Evolutionary conservation across 2,329 filamentous ascomycete species (phyloP).

Genomic region (Trichoderma oligosporum): DNA sequence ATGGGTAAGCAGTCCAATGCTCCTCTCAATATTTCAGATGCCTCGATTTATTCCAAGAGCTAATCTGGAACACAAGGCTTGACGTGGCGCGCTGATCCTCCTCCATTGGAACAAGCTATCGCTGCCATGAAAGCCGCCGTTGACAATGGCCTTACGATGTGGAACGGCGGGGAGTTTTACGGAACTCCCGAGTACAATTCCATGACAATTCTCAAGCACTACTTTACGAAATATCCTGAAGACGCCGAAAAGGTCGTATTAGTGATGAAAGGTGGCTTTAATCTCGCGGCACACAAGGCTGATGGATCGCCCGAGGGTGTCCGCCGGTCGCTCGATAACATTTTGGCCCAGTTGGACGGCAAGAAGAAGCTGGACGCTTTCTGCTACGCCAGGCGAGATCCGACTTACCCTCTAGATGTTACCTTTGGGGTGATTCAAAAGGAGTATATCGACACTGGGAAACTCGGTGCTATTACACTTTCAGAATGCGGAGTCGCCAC

Average conservation of each 20-base stretch:
- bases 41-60: neutral
- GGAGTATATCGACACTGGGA: slow-evolving; percentile 50
- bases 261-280: slow-evolving; percentile 56
- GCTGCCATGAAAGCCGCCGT: slow-evolving; percentile 54
- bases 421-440: slow-evolving; percentile 44
- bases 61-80: slow-evolving; percentile 33
- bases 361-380: slow-evolving; percentile 60
- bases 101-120: slow-evolving; percentile 47
- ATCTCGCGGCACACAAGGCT: slow-evolving; percentile 31
- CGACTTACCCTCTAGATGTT: slow-evolving; percentile 41
- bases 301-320: slow-evolving; percentile 54
- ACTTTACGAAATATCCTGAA: slow-evolving; percentile 61
- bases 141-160: slow-evolving; percentile 45
- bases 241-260: slow-evolving; percentile 60
- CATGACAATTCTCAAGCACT: slow-evolving; percentile 57
- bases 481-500: slow-evolving; percentile 50
- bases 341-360: slow-evolving; percentile 47
- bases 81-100: slow-evolving; percentile 41
- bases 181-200: slow-evolving; percentile 55
- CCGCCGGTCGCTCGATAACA: slow-evolving; percentile 56
- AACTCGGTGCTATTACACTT: slow-evolving; percentile 49
- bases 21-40: slow-evolving; percentile 17
- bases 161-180: slow-evolving; percentile 66
- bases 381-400: slow-evolving; percentile 55
- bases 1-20: slow-evolving; percentile 42